Percentiles rank a stretch among this genome's conserved stretches.
Evolutionary conservation across 208 protist genomes (phyloP).

Genomic region (Trypanosoma avium): DNA sequence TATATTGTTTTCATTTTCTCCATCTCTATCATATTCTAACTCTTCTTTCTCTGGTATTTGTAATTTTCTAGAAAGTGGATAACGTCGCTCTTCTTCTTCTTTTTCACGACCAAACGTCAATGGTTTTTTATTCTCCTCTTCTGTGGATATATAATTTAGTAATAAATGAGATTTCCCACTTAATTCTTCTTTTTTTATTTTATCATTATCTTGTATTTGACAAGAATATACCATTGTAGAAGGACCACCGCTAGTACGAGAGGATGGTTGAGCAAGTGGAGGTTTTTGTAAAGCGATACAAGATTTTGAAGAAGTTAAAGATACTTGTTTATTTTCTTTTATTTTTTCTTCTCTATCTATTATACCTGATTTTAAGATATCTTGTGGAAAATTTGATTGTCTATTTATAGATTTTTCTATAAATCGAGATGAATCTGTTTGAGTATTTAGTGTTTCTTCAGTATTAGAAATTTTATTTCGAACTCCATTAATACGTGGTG

Average conservation of each 20-base stretch:
- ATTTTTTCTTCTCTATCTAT: not conserved
- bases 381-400: not conserved
- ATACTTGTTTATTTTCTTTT: not conserved
- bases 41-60: not conserved
- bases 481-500: not conserved
- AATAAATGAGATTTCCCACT: not conserved
- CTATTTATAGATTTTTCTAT: constrained; percentile 9
- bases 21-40: not conserved
- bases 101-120: constrained; percentile 5
- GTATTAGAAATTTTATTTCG: too few relatives aligned
- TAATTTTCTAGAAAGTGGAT: not conserved
- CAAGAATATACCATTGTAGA: not conserved
- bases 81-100: constrained; percentile 10
- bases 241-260: not conserved
- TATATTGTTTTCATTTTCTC: not conserved
- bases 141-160: not conserved
- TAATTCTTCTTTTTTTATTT: not conserved
- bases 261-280: constrained; percentile 21
- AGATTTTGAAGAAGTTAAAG: constrained; percentile 1
- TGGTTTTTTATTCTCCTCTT: not conserved
- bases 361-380: not conserved
- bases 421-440: not conserved
- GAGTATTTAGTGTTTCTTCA: too few relatives aligned
- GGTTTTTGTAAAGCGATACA: constrained; percentile 19
- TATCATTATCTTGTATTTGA: not conserved